Evolutionary conservation across 1,139 yeast genomes (phyloP).

Genomic region (Debaryomycetaceae sp.): DNA sequence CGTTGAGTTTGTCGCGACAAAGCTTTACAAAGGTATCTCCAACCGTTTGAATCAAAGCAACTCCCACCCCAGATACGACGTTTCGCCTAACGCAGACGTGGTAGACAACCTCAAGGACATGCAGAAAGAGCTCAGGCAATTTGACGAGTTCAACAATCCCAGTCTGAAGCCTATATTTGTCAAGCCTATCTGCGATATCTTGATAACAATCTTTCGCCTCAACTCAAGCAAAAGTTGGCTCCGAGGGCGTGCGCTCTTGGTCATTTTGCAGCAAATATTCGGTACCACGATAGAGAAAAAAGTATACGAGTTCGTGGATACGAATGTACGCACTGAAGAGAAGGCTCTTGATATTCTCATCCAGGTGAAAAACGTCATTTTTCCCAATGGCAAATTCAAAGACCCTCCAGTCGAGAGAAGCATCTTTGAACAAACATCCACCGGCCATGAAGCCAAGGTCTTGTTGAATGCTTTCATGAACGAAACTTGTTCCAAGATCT

Average conservation of each 20-base stretch:
- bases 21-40: slow-evolving; percentile 42
- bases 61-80: background rate
- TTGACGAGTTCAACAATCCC: slow-evolving; percentile 27
- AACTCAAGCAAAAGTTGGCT: slow-evolving; percentile 71
- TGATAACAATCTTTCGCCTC: slow-evolving; percentile 67
- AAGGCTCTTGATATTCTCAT: slow-evolving; percentile 45
- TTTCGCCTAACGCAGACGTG: slow-evolving; percentile 10
- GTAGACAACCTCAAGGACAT: slow-evolving; percentile 36
- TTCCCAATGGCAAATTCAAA: slow-evolving; percentile 62
- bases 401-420: slow-evolving; percentile 46
- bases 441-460: slow-evolving; percentile 57
- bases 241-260: slow-evolving; percentile 77
- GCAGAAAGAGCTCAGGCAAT: slow-evolving; percentile 40
- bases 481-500: slow-evolving; percentile 70
- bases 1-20: slow-evolving; percentile 40
- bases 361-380: slow-evolving; percentile 45
- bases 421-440: slow-evolving; percentile 46
- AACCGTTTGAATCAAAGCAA: slow-evolving; percentile 17
- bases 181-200: slow-evolving; percentile 76
- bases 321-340: slow-evolving; percentile 41
- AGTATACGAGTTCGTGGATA: slow-evolving; percentile 39
- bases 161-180: slow-evolving; percentile 43
- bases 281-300: slow-evolving; percentile 87
- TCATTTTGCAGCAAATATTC: slow-evolving; percentile 77
- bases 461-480: slow-evolving; percentile 55